These are phyloP conservation scores for Diaporthe humulicola DNA, from an alignment of 2,329 filamentous ascomycete genomes.

Conservation along the genomic window DNA sequence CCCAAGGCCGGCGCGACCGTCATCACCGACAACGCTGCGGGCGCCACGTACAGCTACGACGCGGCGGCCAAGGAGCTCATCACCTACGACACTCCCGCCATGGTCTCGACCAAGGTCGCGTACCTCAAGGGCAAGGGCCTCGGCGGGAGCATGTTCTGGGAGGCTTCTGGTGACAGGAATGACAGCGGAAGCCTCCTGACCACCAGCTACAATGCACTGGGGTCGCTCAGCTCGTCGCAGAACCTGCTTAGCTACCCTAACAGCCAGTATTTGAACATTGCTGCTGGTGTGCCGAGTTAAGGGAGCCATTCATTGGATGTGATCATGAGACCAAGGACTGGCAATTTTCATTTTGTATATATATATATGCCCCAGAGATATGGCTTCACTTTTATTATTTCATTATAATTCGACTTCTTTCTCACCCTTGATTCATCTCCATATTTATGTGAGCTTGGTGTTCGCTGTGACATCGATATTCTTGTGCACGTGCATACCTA, in stretches of 20 bases:
- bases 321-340: neutral
- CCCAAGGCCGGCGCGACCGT: constrained; percentile 72
- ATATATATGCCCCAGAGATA: neutral
- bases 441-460: no score
- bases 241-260: constrained; percentile 67
- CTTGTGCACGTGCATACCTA: no score
- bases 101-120: constrained; percentile 71
- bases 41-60: constrained; percentile 81
- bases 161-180: constrained; percentile 76
- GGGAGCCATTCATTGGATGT: neutral
- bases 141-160: constrained; percentile 90
- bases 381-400: neutral
- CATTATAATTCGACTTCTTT: neutral
- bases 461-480: neutral
- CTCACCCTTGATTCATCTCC: neutral
- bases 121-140: constrained; percentile 75
- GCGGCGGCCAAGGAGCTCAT: constrained; percentile 71
- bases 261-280: constrained; percentile 69
- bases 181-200: constrained; percentile 72
- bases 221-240: constrained; percentile 59
- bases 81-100: constrained; percentile 76
- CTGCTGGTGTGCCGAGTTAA: constrained; percentile 47
- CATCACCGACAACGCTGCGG: constrained; percentile 66
- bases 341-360: constrained; percentile 1
- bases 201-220: constrained; percentile 56